Conservation (phyloP, 208 protist genomes). For the Phytomonas francai region DNA sequence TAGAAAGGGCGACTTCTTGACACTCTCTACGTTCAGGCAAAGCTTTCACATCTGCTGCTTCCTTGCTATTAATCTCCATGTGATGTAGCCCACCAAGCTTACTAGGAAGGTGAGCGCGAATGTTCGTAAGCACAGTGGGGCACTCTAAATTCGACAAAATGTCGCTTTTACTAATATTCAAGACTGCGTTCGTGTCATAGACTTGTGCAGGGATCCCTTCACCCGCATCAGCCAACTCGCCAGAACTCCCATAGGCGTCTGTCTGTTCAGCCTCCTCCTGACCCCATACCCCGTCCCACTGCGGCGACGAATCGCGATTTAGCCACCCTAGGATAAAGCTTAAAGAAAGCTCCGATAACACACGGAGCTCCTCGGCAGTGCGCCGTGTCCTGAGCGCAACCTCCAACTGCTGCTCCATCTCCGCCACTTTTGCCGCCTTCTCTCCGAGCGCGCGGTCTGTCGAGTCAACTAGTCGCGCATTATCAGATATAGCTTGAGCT, state of each 20-base stretch:
- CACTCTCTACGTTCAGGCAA: background rate
- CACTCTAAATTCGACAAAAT: background rate
- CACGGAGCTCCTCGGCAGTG: background rate
- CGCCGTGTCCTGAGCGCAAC: background rate
- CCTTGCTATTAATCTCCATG: background rate
- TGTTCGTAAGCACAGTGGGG: background rate
- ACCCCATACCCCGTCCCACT: background rate
- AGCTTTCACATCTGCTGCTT: background rate
- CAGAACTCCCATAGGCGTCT: background rate
- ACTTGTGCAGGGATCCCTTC: background rate
- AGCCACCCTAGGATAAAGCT: background rate
- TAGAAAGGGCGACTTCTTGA: background rate
- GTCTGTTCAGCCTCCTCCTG: background rate
- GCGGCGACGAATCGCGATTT: background rate
- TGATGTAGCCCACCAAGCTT: background rate
- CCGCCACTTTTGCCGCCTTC: background rate
- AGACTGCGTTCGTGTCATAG: background rate
- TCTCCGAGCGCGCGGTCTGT: background rate
- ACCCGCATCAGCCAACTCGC: background rate
- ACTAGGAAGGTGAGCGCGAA: background rate
- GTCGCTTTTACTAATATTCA: background rate
- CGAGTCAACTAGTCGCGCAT: background rate
- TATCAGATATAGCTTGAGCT: background rate
- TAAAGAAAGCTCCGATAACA: background rate
- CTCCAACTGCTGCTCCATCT: background rate